Conservation (phyloP, 129 eudicot species). For the Calendula officinalis region DNA sequence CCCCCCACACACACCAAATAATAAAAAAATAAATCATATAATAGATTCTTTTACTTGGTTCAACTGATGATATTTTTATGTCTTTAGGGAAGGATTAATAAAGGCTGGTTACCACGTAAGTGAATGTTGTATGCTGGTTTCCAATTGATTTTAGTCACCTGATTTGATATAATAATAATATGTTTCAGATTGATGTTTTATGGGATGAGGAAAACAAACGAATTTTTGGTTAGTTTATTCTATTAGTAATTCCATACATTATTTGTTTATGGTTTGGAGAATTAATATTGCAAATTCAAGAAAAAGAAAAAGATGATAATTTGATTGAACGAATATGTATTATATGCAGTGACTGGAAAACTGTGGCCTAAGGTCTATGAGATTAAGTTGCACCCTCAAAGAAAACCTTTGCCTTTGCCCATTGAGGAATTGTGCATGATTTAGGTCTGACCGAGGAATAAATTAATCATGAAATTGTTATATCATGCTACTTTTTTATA, state of each 20-base stretch:
- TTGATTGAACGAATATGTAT: background rate
- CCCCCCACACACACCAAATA: no score
- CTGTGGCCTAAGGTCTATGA: slow-evolving; percentile 81
- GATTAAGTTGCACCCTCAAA: slow-evolving; percentile 58
- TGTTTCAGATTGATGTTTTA: slow-evolving; percentile 50
- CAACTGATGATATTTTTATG: background rate
- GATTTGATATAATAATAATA: background rate
- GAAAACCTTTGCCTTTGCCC: slow-evolving; percentile 31
- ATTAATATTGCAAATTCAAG: background rate
- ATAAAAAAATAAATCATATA: background rate
- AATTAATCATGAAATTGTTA: background rate
- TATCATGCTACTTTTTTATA: background rate
- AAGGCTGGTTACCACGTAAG: slow-evolving; percentile 46
- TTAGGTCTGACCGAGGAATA: slow-evolving; percentile 11
- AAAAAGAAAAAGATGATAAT: background rate
- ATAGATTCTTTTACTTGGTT: background rate
- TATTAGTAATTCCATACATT: background rate
- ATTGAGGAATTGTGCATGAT: slow-evolving; percentile 56
- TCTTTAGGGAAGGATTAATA: slow-evolving; percentile 45
- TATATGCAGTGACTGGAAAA: slow-evolving; percentile 77
- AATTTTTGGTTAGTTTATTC: slow-evolving; percentile 58
- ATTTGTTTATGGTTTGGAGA: background rate
- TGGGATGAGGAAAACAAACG: slow-evolving; percentile 62
- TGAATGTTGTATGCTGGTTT: background rate
- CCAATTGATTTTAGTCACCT: background rate